These are phyloP conservation scores for Magnolia changhungtana DNA, from an alignment of 164 flowering plant species.

Conservation along the genomic window DNA sequence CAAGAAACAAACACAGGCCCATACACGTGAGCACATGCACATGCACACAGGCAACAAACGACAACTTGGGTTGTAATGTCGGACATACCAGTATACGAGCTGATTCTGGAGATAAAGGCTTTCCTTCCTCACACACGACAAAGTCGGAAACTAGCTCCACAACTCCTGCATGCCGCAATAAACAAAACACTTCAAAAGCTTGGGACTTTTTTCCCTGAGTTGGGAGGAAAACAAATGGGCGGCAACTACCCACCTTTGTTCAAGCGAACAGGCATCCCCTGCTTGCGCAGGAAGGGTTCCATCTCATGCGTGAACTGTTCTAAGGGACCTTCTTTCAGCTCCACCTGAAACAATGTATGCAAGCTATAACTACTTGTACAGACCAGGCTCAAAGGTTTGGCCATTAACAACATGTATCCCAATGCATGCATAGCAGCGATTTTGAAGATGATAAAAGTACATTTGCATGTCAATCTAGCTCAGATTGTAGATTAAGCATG, in stretches of 20 bases:
- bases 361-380: background rate
- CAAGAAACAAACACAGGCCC: no score
- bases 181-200: background rate
- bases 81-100: conserved; percentile 80
- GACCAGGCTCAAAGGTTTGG: no score
- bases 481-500: no score
- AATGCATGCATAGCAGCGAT: no score
- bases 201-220: background rate
- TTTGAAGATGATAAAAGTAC: no score
- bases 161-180: conserved; percentile 46
- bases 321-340: conserved; percentile 83
- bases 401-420: no score
- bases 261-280: conserved; percentile 93
- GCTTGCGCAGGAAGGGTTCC: conserved; percentile 96
- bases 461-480: no score
- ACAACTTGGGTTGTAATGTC: background rate
- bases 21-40: no score
- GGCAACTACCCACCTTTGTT: conserved; percentile 56
- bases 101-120: conserved; percentile 84
- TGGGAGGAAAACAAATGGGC: background rate
- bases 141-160: conserved; percentile 85
- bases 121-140: conserved; percentile 89
- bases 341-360: conserved; percentile 50
- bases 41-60: no score
- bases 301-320: conserved; percentile 93